A percentile compares a stretch with the other conserved stretches of the same genome.
These are phyloP conservation scores for Neonothopanus nambi DNA, from an alignment of 1,284 basidiomycete species.

Conservation along the genomic window DNA sequence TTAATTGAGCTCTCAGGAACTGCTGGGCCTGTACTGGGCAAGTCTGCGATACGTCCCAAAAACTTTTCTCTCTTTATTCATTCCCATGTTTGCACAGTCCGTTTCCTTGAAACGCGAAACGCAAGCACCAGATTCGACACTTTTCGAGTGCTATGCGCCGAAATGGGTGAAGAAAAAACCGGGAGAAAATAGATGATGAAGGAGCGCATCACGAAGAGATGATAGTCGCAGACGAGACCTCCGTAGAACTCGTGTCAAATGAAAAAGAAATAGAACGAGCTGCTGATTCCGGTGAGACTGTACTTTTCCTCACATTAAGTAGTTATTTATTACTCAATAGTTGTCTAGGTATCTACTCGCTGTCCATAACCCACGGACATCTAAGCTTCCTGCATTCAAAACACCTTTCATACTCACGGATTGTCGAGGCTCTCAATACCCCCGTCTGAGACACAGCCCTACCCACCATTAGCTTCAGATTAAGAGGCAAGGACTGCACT, in stretches of 20 bases:
- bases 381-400: constrained; percentile 61
- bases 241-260: constrained; percentile 64
- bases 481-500: constrained; percentile 74
- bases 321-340: constrained; percentile 10
- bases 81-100: constrained; percentile 47
- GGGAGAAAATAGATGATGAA: constrained; percentile 21
- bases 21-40: constrained; percentile 75
- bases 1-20: constrained; percentile 43
- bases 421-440: constrained; percentile 80
- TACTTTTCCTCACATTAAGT: constrained; percentile 19
- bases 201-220: constrained; percentile 35
- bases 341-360: constrained; percentile 58
- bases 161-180: constrained; percentile 37
- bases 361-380: constrained; percentile 71
- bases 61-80: constrained; percentile 13
- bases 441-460: constrained; percentile 47
- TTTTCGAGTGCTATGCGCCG: constrained; percentile 65
- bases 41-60: constrained; percentile 23
- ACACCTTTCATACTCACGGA: constrained; percentile 73
- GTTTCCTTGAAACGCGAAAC: constrained; percentile 79
- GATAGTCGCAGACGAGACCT: constrained; percentile 48
- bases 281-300: constrained; percentile 50
- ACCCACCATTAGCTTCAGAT: constrained; percentile 57
- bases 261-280: constrained; percentile 61
- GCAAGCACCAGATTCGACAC: constrained; percentile 56